These are phyloP conservation scores for Kwoniella dejecticola DNA, from an alignment of 768 basidiomycete genomes.

Conservation along the genomic window DNA sequence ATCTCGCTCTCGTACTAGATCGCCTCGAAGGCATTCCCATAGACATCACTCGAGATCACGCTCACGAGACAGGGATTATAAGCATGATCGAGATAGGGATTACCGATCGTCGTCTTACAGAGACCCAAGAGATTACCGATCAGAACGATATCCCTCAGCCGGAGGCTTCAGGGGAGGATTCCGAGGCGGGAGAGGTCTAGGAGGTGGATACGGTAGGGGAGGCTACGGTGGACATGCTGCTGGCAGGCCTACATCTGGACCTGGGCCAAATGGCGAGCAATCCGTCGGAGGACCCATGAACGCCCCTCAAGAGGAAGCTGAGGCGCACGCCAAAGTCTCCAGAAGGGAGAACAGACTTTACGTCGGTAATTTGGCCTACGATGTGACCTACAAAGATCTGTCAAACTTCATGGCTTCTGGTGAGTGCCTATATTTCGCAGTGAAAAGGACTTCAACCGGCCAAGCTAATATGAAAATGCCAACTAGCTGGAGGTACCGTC, in stretches of 20 bases:
- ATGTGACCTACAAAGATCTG: slow-evolving; percentile 97
- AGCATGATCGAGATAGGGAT: slow-evolving; percentile 25
- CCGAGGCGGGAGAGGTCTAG: slow-evolving; percentile 13
- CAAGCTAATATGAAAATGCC: slow-evolving; percentile 41
- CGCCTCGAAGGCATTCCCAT: slow-evolving; percentile 31
- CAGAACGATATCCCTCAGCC: slow-evolving; percentile 3
- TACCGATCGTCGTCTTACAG: slow-evolving; percentile 56
- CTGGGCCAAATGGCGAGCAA: slow-evolving; percentile 19
- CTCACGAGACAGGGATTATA: slow-evolving; percentile 57
- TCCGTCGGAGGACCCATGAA: slow-evolving; percentile 52
- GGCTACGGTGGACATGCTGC: not conserved
- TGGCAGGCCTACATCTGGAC: not conserved
- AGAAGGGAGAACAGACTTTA: slow-evolving; percentile 98
- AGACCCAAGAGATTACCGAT: slow-evolving; percentile 3
- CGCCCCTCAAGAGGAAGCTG: slow-evolving; percentile 74
- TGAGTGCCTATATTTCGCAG: slow-evolving; percentile 72
- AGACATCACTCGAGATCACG: slow-evolving; percentile 59
- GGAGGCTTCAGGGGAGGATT: slow-evolving; percentile 7
- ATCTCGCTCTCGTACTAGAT: slow-evolving; percentile 52
- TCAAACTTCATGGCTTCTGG: slow-evolving; percentile 99
- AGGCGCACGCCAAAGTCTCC: slow-evolving; percentile 92
- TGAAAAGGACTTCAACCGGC: no score
- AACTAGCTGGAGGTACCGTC: slow-evolving; percentile 92
- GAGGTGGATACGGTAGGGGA: slow-evolving; percentile 8
- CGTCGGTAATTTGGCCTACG: slow-evolving; percentile 97